phyloP scores from a whole-genome alignment of 1,284 basidiomycete genomes.

The Pseudozyma pruni region DNA sequence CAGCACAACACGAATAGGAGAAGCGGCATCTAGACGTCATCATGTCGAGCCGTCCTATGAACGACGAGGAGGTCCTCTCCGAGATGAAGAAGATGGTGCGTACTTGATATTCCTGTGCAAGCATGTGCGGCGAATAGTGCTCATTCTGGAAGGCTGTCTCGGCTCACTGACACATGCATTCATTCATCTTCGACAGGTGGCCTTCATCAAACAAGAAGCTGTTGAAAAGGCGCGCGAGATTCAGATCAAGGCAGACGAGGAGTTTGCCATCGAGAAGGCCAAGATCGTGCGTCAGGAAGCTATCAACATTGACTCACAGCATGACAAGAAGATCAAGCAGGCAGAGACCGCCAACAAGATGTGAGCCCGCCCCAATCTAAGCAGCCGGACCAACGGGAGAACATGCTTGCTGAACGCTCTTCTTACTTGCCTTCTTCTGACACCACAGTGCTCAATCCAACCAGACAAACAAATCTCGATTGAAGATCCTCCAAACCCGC shows the following conservation, averaged over 20 bases:
- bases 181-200: conserved; percentile 36
- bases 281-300: conserved; percentile 67
- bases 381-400: no score
- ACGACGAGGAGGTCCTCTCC: conserved; percentile 93
- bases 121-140: no score
- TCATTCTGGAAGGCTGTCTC: neutral
- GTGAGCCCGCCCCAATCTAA: conserved; percentile 50
- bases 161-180: neutral
- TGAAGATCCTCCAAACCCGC: conserved; percentile 87
- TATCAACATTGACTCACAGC: conserved; percentile 60
- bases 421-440: neutral
- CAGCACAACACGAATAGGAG: neutral
- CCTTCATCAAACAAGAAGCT: conserved; percentile 68
- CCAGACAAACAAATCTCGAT: conserved; percentile 90
- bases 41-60: conserved; percentile 74
- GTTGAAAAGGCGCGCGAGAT: conserved; percentile 67
- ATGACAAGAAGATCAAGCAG: conserved; percentile 67
- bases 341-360: conserved; percentile 65
- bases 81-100: conserved; percentile 98
- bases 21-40: conserved; percentile 6
- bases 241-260: conserved; percentile 68
- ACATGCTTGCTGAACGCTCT: neutral
- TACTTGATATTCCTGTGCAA: neutral
- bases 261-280: conserved; percentile 68
- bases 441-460: conserved; percentile 86